Percentiles rank a stretch among this genome's conserved stretches.
These are phyloP conservation scores for Collybiopsis luxurians DNA, from an alignment of 768 basidiomycete species.

Conservation along the genomic window DNA sequence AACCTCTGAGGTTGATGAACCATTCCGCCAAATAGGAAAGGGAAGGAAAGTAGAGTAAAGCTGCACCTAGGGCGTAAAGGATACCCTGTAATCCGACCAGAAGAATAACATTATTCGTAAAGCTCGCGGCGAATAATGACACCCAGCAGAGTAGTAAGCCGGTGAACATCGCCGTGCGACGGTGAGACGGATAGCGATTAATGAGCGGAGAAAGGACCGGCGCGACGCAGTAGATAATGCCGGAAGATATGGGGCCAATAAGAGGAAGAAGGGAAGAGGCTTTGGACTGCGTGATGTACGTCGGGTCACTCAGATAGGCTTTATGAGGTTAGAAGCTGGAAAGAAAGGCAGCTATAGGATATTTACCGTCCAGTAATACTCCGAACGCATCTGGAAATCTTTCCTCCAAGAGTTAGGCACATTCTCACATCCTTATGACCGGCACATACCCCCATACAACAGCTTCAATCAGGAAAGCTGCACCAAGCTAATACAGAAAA, in stretches of 20 bases:
- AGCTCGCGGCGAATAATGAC: conserved; percentile 24
- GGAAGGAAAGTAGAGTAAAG: conserved; percentile 21
- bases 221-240: conserved; percentile 14
- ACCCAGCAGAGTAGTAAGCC: conserved; percentile 19
- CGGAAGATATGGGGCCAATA: conserved; percentile 18
- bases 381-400: conserved; percentile 24
- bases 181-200: conserved; percentile 19
- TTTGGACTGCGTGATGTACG: conserved; percentile 12
- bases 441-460: conserved; percentile 30
- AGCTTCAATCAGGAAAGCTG: conserved; percentile 22
- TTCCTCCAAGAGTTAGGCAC: no score
- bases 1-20: conserved; percentile 27
- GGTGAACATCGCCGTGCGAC: conserved; percentile 19
- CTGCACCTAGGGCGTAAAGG: conserved; percentile 24
- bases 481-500: conserved; percentile 15
- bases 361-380: conserved; percentile 17
- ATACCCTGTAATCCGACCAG: conserved; percentile 24
- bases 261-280: conserved; percentile 21
- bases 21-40: conserved; percentile 29
- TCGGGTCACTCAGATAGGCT: conserved; percentile 22
- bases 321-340: not conserved
- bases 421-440: no score
- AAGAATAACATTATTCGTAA: conserved; percentile 15
- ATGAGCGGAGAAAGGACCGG: conserved; percentile 13
- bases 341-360: not conserved